These are phyloP conservation scores for Oehlia diaphana DNA, from an alignment of 192 early-diverging fungal species.

Conservation along the genomic window DNA sequence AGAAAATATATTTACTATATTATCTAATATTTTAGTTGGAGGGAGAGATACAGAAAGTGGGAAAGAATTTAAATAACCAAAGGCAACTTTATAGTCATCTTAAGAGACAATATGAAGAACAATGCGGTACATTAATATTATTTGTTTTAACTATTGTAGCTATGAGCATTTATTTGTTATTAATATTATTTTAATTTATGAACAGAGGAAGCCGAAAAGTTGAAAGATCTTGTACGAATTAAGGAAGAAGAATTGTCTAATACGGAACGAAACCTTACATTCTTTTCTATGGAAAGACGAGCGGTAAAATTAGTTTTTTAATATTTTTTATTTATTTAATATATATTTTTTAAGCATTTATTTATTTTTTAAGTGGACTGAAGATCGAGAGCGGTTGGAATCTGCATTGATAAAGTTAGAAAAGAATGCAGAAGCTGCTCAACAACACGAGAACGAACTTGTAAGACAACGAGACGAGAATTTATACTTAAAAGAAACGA, in stretches of 20 bases:
- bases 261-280: constrained; percentile 34
- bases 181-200: neutral
- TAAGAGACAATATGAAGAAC: constrained; percentile 41
- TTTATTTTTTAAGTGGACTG: constrained; percentile 20
- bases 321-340: neutral
- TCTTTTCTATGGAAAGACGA: constrained; percentile 31
- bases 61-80: constrained; percentile 39
- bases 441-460: constrained; percentile 37
- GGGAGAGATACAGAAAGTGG: constrained; percentile 38
- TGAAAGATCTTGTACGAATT: constrained; percentile 37
- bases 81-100: constrained; percentile 44
- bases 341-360: neutral
- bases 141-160: neutral
- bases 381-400: constrained; percentile 42
- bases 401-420: constrained; percentile 33
- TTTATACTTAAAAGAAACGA: constrained; percentile 38
- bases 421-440: constrained; percentile 33
- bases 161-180: neutral
- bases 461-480: constrained; percentile 45
- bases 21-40: constrained; percentile 35
- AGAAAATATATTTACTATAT: neutral
- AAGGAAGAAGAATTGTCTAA: constrained; percentile 41
- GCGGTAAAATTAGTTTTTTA: neutral
- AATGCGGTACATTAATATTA: constrained; percentile 36
- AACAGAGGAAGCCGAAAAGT: constrained; percentile 44